Base-by-base conservation (phyloP, 2,329 filamentous ascomycete genomes). In the Neophaeococcomyces aloes region DNA sequence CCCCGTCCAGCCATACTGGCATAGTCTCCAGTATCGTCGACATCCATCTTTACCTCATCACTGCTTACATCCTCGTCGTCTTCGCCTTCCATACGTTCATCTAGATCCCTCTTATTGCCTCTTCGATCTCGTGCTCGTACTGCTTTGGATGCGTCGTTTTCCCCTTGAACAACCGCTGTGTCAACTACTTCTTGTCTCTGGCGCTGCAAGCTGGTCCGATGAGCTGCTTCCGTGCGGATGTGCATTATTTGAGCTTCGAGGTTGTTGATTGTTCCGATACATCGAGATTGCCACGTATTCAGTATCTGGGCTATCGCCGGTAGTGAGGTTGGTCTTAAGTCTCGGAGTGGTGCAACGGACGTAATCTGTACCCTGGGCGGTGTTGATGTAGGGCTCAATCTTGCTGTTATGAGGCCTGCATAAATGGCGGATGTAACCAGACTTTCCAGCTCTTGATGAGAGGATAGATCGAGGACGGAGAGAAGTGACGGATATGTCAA, bases 361-460 rank as follows among this genome's bases (percentile, higher is more conserved):
- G 80, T 81, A 42, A 96, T 79, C 58, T 81, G 76, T 17, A 96
- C 82, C 48, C 75, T 73, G 27, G 81, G 77, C 44, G 81, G 74
- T 46, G 77, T 76, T 3, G 88, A 86, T 59, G 95, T 85, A 3
- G 91, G 87, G 59, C 94, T 87, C 44, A 98, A 80, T 31, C 85
- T 88, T 5, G 82, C 89, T 30, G 76, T 74, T 38, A 98, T 67
- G 2, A 98, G 76, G 31, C 83, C 84, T 4, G 83, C 79, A 67
- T 95, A 96, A 59, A 95, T 83, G 55, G 87, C 83, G 29, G 79
- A 79, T 54, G 89, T 91, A 53, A 96, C 79, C 48, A 95, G 76
- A 52, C 82, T 77, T 69, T 98, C 91, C 43, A 98, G 78, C 34
- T 84, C 78, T 32, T 81, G 74, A 18, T 75, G 60, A 27, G 75